Evolutionary conservation across 176 grass and related monocot genomes (phyloP).

Genomic region (Canna indica): DNA sequence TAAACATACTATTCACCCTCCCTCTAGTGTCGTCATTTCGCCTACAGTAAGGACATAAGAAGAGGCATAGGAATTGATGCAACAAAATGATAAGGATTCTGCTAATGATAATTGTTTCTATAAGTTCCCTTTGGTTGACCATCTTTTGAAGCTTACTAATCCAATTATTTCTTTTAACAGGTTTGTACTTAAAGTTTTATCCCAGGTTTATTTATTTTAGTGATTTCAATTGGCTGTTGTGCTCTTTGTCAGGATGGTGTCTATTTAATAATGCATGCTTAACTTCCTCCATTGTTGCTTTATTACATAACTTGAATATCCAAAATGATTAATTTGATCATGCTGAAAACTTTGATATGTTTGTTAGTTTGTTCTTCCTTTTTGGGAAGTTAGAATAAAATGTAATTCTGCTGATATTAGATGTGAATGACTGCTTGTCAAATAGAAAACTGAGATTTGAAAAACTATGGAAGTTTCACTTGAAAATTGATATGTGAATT

Average conservation of each 20-base stretch:
- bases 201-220: not conserved
- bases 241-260: not conserved
- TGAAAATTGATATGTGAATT: not conserved
- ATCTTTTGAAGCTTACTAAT: conserved; percentile 1
- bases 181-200: not conserved
- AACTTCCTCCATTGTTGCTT: no score
- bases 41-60: conserved; percentile 66
- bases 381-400: no score
- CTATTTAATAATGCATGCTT: not conserved
- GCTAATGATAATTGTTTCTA: conserved; percentile 48
- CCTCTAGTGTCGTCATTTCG: no score
- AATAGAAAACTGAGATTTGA: no score
- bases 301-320: no score
- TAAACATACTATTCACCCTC: no score
- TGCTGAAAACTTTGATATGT: no score
- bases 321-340: no score
- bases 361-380: no score
- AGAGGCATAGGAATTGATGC: conserved; percentile 69
- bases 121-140: not conserved
- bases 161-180: not conserved
- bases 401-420: no score
- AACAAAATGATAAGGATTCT: conserved; percentile 65
- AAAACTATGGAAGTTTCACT: no score
- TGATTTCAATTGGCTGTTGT: not conserved
- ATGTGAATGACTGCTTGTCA: no score